Base-by-base conservation (phyloP, 805 yeast genomes). In the Yarrowia divulgata region DNA sequence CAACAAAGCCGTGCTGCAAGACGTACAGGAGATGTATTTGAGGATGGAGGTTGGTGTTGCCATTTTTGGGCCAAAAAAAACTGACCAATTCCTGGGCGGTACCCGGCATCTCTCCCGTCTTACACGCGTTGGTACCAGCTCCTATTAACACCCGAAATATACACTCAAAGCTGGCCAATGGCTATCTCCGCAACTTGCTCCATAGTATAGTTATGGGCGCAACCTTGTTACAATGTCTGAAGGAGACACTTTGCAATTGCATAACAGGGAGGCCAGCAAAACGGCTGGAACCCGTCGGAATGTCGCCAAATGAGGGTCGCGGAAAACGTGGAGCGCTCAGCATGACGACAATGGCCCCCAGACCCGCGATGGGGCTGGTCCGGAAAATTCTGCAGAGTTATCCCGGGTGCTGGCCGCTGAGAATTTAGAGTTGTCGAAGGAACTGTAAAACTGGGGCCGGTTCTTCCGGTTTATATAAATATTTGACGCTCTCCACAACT, bases 371-470 rank as follows among this genome's bases (percentile, higher is more conserved):
- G 32, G 50, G 10, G 14, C 34, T 35, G 52, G 42, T 42, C 63
- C 63, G 63, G 63, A 57, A 57, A 57, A 40, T 57, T 57, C 63
- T 57, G 63, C 63, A 57, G 63, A 57, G 63, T 57, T 57, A 57
- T 57, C 63, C 63, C 63, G 63, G 63, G 63, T 40, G 63, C 63
- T 57, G 63, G 63, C 48, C 48, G 48, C 48, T 57, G 63, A 48
- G 16, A 23, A 40, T 16, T 16, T 57, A 29, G 48, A 40, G 39
- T 57, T 57, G n/a, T 8, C 19, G 5, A 29, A 40, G 37, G 45
- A 60, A 60, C 66, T 60, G 66, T 60, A 60, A 60, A 60, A 60
- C 52, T 49, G 57, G 68, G 57, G 68, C 68, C 68, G 68, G 68
- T 63, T 63, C 46, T 63, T 63, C 68, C 68, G 68, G 68, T 39